Evolutionary conservation across 2,329 filamentous ascomycete genomes (phyloP).

Genomic region (Exophiala spinifera): DNA sequence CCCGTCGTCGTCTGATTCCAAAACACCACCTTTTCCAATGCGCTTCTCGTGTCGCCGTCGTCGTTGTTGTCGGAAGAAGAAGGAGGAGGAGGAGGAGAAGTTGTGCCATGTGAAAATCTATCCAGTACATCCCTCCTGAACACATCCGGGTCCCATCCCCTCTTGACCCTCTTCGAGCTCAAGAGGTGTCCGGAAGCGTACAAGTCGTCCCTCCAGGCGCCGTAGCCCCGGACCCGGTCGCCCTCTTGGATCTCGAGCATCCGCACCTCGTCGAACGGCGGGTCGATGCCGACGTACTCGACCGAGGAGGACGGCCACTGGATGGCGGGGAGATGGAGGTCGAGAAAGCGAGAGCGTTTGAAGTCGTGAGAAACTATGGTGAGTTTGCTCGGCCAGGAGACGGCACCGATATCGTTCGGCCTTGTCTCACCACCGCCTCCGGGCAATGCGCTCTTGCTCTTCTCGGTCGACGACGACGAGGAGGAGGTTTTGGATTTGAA

Average conservation of each 20-base stretch:
- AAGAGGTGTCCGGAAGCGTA: slow-evolving; percentile 39
- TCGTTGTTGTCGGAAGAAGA: no score
- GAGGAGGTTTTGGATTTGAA: not conserved
- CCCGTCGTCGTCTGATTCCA: not conserved
- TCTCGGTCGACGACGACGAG: no score
- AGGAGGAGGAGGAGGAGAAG: no score
- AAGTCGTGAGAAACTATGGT: slow-evolving; percentile 69
- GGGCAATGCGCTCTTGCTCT: no score
- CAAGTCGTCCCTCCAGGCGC: slow-evolving; percentile 39
- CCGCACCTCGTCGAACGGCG: slow-evolving; percentile 43
- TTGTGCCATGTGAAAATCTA: no score
- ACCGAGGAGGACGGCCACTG: slow-evolving; percentile 40
- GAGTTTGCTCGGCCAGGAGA: slow-evolving; percentile 55
- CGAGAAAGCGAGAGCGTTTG: slow-evolving; percentile 61
- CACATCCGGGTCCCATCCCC: slow-evolving; percentile 37
- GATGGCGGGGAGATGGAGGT: slow-evolving; percentile 64
- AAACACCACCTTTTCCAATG: slow-evolving; percentile 1
- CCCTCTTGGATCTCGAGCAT: slow-evolving; percentile 26
- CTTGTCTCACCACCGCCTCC: no score
- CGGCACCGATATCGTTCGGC: no score
- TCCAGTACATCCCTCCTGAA: slow-evolving; percentile 12
- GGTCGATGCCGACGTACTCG: slow-evolving; percentile 62
- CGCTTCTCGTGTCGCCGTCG: not conserved
- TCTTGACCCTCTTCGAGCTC: slow-evolving; percentile 35
- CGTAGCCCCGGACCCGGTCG: slow-evolving; percentile 34